Conservation (phyloP, 2,329 filamentous ascomycete species). For the Penicillium palitans region DNA sequence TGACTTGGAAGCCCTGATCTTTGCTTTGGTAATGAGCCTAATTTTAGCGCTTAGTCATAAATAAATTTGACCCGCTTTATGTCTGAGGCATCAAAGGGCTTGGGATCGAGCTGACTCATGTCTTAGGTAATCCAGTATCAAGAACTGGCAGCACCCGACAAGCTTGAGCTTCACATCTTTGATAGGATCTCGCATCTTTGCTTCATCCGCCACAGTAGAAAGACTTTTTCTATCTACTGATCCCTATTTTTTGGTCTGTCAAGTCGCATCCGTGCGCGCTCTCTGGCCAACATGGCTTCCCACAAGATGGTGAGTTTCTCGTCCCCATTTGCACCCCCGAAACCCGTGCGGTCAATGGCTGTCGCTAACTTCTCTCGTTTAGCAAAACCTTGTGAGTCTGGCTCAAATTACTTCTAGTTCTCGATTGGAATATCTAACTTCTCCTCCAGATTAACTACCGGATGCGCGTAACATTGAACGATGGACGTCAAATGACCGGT, state of each 20-base stretch:
- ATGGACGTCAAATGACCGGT: conserved; percentile 93
- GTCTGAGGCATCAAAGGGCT: not conserved
- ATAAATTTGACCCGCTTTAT: fast-evolving
- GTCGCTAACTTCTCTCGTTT: conserved; percentile 45
- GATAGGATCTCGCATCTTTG: conserved; percentile 19
- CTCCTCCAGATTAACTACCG: conserved; percentile 87
- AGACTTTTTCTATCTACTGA: conserved; percentile 26
- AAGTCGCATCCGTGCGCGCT: conserved; percentile 51
- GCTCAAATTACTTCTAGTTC: not conserved
- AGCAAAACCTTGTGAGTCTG: conserved; percentile 65
- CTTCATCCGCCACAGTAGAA: conserved; percentile 20
- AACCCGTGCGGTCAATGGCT: conserved; percentile 46
- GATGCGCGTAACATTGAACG: conserved; percentile 94
- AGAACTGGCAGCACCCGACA: conserved; percentile 11
- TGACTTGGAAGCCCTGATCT: conserved; percentile 12
- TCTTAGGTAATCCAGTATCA: conserved; percentile 9
- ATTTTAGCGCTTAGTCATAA: not conserved
- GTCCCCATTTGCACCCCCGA: conserved; percentile 14
- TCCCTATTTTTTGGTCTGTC: conserved; percentile 30
- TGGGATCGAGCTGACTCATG: not conserved
- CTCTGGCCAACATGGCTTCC: conserved; percentile 53
- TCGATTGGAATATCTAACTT: conserved; percentile 48
- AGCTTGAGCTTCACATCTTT: conserved; percentile 22
- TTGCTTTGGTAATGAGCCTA: not conserved
- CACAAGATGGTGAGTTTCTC: conserved; percentile 91